Conservation (phyloP, 441 rosid genomes). For the Brassica balearica region DNA sequence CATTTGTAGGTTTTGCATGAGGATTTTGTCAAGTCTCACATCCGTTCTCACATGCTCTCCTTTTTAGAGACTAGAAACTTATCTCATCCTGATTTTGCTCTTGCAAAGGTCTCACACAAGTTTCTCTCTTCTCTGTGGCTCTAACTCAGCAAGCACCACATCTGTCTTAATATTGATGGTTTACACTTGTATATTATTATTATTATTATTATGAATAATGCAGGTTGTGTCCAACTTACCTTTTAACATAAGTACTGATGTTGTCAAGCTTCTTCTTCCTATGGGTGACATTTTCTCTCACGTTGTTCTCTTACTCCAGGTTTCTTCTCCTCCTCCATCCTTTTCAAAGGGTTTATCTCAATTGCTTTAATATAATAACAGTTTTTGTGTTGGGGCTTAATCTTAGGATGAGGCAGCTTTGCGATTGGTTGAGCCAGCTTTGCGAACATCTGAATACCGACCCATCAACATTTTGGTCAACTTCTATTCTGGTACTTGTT, state of each 20-base stretch:
- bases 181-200: neutral
- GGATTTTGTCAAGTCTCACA: slow-evolving; percentile 78
- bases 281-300: slow-evolving; percentile 92
- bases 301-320: slow-evolving; percentile 95
- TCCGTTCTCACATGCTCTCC: slow-evolving; percentile 67
- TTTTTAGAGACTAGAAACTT: slow-evolving; percentile 50
- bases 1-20: slow-evolving; percentile 73
- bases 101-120: slow-evolving; percentile 63
- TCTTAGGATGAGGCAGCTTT: slow-evolving; percentile 86
- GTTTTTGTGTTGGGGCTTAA: slow-evolving; percentile 18
- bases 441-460: slow-evolving; percentile 73
- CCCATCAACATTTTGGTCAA: slow-evolving; percentile 79
- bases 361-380: neutral
- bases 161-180: neutral
- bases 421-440: slow-evolving; percentile 68
- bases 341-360: neutral
- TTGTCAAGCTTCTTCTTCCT: slow-evolving; percentile 83
- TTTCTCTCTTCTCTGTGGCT: slow-evolving; percentile 25
- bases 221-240: slow-evolving; percentile 93
- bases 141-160: neutral
- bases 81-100: slow-evolving; percentile 42
- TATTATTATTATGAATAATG: slow-evolving; percentile 13
- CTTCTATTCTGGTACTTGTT: slow-evolving; percentile 73
- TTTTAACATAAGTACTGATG: slow-evolving; percentile 85
- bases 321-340: slow-evolving; percentile 21